These are phyloP conservation scores for Isochrysis galbana DNA, from an alignment of 78 protist genomes.

Conservation along the genomic window DNA sequence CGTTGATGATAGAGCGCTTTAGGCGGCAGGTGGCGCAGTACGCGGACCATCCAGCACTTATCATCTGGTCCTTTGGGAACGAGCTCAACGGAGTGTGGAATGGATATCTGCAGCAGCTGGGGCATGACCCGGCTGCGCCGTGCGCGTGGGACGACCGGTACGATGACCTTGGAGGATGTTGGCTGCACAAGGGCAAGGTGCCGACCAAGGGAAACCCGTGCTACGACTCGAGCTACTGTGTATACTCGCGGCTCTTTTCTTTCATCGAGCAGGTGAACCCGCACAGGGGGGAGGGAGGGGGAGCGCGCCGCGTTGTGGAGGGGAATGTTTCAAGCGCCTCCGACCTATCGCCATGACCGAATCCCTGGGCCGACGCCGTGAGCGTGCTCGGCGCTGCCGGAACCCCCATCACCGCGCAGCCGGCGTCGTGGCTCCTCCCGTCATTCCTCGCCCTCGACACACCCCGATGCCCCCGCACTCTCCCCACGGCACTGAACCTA, in stretches of 20 bases:
- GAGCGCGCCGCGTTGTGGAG: no score
- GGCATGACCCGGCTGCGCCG: neutral
- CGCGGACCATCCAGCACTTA: neutral
- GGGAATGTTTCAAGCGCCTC: no score
- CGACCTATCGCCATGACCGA: no score
- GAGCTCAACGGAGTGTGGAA: constrained; percentile 24
- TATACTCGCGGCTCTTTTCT: neutral
- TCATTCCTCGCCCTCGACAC: no score
- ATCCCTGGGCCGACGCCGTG: no score
- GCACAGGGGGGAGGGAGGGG: neutral
- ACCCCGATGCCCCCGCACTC: no score
- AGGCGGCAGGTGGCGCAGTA: neutral
- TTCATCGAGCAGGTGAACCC: neutral
- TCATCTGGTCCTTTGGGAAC: constrained; percentile 42
- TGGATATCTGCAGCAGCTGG: constrained; percentile 5
- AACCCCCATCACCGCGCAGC: no score
- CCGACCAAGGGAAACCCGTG: neutral
- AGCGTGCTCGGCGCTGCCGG: no score
- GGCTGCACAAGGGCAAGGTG: neutral
- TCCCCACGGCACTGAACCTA: no score
- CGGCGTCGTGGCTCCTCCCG: no score
- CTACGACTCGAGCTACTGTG: neutral
- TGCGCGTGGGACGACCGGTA: constrained; percentile 27
- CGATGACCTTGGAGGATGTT: constrained; percentile 7
- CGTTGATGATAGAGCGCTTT: neutral